Conservation (phyloP, 352 stramenopile species). For the Globisporangium nunn region DNA sequence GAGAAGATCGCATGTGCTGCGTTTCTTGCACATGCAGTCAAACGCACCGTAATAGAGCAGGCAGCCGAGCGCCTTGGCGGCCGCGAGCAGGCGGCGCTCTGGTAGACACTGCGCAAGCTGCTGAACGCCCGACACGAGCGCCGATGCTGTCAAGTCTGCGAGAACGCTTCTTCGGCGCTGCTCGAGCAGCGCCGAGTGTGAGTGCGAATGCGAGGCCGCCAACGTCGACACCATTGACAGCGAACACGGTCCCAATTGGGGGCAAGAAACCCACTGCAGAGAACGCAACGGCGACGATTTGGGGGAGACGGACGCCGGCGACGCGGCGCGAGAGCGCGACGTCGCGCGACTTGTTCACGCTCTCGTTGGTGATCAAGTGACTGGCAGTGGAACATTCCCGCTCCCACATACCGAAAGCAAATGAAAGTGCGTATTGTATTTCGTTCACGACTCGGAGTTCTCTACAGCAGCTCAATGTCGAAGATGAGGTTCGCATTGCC, state of each 20-base stretch:
- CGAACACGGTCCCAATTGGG: not conserved
- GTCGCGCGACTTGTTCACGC: constrained; percentile 37
- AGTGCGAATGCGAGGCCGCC: not conserved
- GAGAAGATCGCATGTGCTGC: no score
- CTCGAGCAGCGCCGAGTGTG: constrained; percentile 25
- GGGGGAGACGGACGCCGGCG: not conserved
- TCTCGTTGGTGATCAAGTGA: constrained; percentile 39
- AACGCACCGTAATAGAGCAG: constrained; percentile 45
- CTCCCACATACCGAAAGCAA: not conserved
- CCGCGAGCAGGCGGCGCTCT: constrained; percentile 19
- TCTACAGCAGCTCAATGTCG: constrained; percentile 89
- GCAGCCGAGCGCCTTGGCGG: constrained; percentile 24
- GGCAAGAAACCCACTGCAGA: not conserved
- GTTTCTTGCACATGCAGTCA: not conserved
- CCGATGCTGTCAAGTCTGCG: constrained; percentile 40
- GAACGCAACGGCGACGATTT: not conserved
- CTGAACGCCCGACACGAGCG: constrained; percentile 15
- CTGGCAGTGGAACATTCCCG: not conserved
- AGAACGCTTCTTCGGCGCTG: constrained; percentile 23
- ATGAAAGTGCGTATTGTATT: not conserved
- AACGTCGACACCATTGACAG: not conserved
- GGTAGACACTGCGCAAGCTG: constrained; percentile 29
- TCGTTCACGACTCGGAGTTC: not conserved
- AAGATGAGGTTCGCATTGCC: constrained; percentile 92
- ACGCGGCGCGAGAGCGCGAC: constrained; percentile 13